Base-by-base conservation (phyloP, 306 rosid genomes). In the Lathyrus tuberosus region DNA sequence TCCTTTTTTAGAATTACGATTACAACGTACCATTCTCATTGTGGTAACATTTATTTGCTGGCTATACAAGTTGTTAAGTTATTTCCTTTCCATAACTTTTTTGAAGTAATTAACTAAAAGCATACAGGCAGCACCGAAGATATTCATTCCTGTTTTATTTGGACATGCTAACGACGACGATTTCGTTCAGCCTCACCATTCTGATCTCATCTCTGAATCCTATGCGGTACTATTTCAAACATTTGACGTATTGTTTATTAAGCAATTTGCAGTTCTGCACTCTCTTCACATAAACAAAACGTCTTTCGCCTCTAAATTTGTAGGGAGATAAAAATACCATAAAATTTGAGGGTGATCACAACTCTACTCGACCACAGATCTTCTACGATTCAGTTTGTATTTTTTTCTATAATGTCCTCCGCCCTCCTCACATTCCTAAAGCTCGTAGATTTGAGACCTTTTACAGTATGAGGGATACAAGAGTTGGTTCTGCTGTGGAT, bases 341-440 rank as follows among this genome's bases (percentile, higher is more conserved):
- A 61, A 89, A 86, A 58, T 91, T 94, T 76, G 90, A 84, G 38
- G 99, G 99, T 43, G 99, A 94, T 84, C 99, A 94, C 80, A 94
- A 94, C 84, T 86, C 99, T 59, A 83, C 88, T 66, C 90, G 99
- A 74, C 97, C 99, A n/a, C 99, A 89, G 79, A 83, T 83, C 83
- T 94, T 85, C 78, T 83, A 76, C 70, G 96, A 94, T 71, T 91
- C 99, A 37, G 92, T 89, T 77, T 86, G 96, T 62, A 78, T 89
- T 77, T 94, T 94, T 86, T 94, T 94, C 85, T 89, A 80, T 79
- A 89, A 91, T 77, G 92, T 91, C 61, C 96, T 94, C 58, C 91
- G 56, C 71, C 99, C 99, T 66, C 97, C 96, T 16, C 90, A 58
- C 52, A 38, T 79, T 65, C 75, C 89, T 78, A 86, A 77, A 76